These are phyloP conservation scores for Globisporangium radiosum DNA, from an alignment of 352 stramenopile species.

Conservation along the genomic window DNA sequence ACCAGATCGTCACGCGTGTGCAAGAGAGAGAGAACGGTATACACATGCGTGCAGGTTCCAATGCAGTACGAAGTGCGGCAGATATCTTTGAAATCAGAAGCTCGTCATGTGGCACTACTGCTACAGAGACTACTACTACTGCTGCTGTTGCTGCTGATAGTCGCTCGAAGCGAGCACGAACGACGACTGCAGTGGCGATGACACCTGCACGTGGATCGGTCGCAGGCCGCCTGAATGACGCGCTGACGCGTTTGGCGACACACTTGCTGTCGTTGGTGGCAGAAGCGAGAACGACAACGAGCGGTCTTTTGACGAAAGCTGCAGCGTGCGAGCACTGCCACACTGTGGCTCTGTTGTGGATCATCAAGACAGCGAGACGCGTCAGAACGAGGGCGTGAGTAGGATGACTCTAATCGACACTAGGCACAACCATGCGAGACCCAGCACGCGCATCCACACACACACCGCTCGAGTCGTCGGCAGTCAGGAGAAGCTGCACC, in stretches of 20 bases:
- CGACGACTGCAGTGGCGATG: slow-evolving; percentile 31
- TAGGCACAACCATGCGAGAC: background rate
- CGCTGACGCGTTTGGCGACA: background rate
- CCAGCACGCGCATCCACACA: background rate
- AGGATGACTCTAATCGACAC: background rate
- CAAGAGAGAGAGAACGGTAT: no score
- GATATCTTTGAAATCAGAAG: no score
- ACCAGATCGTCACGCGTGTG: no score
- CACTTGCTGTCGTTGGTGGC: background rate
- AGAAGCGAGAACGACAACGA: background rate
- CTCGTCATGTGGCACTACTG: background rate
- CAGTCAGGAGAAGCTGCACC: slow-evolving; percentile 51
- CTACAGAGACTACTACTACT: background rate
- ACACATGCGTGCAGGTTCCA: background rate
- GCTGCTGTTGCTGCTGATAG: background rate
- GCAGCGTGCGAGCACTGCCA: background rate
- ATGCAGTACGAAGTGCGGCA: background rate
- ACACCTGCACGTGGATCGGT: slow-evolving; percentile 10
- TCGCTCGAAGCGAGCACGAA: slow-evolving; percentile 36
- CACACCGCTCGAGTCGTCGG: slow-evolving; percentile 15
- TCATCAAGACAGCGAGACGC: background rate
- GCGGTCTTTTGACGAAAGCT: background rate
- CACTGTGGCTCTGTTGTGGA: background rate
- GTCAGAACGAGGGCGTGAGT: background rate
- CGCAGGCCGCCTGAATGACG: slow-evolving; percentile 19